Percentiles rank a stretch among this genome's conserved stretches.
phyloP scores from a whole-genome alignment of 495 filamentous ascomycete genomes.

The Corynascus novoguineensis region DNA sequence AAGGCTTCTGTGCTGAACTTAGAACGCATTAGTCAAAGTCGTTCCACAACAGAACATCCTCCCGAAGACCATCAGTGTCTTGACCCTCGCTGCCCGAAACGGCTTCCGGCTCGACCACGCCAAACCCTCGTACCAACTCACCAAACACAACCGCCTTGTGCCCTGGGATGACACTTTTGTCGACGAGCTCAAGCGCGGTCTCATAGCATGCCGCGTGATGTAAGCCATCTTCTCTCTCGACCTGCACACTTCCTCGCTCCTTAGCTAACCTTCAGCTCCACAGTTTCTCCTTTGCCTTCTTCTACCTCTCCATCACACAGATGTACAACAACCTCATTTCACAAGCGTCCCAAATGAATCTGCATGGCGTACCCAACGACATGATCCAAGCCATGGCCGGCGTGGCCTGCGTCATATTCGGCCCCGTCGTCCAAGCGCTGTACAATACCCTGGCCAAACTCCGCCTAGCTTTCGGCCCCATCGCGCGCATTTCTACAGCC shows the following conservation, averaged over 20 bases:
- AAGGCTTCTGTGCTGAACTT: neutral
- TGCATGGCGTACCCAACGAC: constrained; percentile 48
- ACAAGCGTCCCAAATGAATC: constrained; percentile 49
- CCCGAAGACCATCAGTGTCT: constrained; percentile 37
- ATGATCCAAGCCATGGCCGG: constrained; percentile 30
- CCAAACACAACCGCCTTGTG: constrained; percentile 25
- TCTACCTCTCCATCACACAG: constrained; percentile 52
- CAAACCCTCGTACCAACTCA: constrained; percentile 41
- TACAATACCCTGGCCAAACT: constrained; percentile 40
- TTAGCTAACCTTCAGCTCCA: neutral
- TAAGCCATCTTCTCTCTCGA: constrained; percentile 13
- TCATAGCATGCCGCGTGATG: constrained; percentile 45
- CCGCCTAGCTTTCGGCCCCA: constrained; percentile 42
- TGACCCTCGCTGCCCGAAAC: constrained; percentile 37
- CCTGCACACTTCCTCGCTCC: too few relatives aligned
- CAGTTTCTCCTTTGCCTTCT: constrained; percentile 49
- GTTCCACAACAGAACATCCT: constrained; percentile 41
- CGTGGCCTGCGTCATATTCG: constrained; percentile 40
- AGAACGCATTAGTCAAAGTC: constrained; percentile 29
- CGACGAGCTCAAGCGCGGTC: constrained; percentile 36
- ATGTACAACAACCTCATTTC: constrained; percentile 41
- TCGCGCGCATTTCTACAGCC: constrained; percentile 47
- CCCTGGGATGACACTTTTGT: constrained; percentile 40
- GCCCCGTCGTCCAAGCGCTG: constrained; percentile 44
- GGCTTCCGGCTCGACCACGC: constrained; percentile 50